Percentiles rank a stretch among this genome's conserved stretches.
phyloP scores from a whole-genome alignment of 176 grass and related monocot genomes.

The Aechmea fasciata region DNA sequence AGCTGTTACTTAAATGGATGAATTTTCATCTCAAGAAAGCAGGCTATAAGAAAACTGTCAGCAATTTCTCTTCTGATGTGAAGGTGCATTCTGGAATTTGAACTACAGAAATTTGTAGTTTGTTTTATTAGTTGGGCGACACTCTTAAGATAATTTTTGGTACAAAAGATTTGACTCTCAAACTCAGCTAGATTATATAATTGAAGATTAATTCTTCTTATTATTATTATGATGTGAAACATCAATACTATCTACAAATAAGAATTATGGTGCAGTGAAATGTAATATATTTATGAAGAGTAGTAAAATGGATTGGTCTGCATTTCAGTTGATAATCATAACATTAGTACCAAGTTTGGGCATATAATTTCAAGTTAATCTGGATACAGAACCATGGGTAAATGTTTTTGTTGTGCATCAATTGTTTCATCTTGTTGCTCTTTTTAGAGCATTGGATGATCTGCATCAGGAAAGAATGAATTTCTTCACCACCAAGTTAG shows the following conservation, averaged over 20 bases:
- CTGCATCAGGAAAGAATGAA: neutral
- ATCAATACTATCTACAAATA: too few species aligned
- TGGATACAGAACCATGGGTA: neutral
- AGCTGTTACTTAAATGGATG: slow-evolving; percentile 96
- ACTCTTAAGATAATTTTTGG: too few species aligned
- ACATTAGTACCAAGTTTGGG: neutral
- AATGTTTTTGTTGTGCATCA: neutral
- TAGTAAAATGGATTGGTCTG: neutral
- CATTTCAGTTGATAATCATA: neutral
- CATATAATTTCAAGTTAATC: neutral
- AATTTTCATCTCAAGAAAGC: slow-evolving; percentile 97
- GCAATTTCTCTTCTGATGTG: slow-evolving; percentile 96
- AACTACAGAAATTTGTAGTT: neutral
- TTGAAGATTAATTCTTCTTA: too few species aligned
- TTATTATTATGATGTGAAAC: too few species aligned
- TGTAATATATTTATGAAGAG: neutral
- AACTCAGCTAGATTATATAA: too few species aligned
- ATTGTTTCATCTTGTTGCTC: neutral
- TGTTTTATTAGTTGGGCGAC: neutral
- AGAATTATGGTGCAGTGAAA: too few species aligned
- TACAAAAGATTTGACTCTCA: too few species aligned
- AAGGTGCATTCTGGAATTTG: slow-evolving; percentile 41
- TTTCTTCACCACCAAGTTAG: neutral
- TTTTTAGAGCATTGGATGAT: neutral
- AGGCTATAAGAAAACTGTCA: slow-evolving; percentile 97